Evolutionary conservation across 176 grass and related monocot genomes (phyloP).

Genomic region (Rhynchospora pubera): DNA sequence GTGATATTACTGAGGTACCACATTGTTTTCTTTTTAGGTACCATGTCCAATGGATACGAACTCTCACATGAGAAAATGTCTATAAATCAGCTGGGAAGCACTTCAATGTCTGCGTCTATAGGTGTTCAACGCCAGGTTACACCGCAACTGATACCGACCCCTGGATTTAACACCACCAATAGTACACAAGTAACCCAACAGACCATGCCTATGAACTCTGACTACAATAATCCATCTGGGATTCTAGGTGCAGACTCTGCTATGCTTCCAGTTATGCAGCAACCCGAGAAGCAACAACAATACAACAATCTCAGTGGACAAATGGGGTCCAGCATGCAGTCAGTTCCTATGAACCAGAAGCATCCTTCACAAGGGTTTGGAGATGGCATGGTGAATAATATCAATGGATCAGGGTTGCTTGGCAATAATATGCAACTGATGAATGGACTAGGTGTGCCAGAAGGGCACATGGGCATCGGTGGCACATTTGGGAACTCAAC

Average conservation of each 20-base stretch:
- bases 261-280: conserved; percentile 41
- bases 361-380: conserved; percentile 61
- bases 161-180: conserved; percentile 54
- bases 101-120: conserved; percentile 47
- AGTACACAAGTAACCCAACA: conserved; percentile 31
- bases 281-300: conserved; percentile 63
- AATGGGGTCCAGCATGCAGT: conserved; percentile 54
- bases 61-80: conserved; percentile 44
- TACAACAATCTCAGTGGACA: conserved; percentile 57
- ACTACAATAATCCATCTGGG: conserved; percentile 73
- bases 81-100: conserved; percentile 53
- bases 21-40: conserved; percentile 34
- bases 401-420: conserved; percentile 45
- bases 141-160: conserved; percentile 81
- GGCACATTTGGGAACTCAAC: conserved; percentile 49
- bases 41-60: conserved; percentile 66
- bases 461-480: conserved; percentile 58
- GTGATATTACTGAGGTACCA: conserved; percentile 7
- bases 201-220: conserved; percentile 44
- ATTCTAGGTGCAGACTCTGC: conserved; percentile 60
- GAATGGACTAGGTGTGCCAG: conserved; percentile 47
- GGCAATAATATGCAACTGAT: conserved; percentile 53
- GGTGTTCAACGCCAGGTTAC: conserved; percentile 54
- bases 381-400: conserved; percentile 55
- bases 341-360: conserved; percentile 61